A percentile compares a stretch with the other conserved stretches of the same genome.
These are phyloP conservation scores for Chondrus crispus DNA, from an alignment of 23 red algal species.

Conservation along the genomic window DNA sequence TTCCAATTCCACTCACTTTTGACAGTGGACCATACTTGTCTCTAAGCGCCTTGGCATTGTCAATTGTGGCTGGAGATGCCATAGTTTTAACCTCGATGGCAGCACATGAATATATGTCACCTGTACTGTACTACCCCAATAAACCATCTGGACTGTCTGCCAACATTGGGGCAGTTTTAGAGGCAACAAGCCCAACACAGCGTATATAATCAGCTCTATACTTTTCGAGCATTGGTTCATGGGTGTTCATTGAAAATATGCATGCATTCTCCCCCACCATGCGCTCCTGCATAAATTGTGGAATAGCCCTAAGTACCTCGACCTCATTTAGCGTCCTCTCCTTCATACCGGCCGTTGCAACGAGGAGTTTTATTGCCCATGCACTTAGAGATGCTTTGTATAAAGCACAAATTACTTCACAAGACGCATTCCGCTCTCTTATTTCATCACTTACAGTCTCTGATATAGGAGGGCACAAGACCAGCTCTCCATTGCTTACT, in stretches of 20 bases:
- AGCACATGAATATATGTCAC: too few species aligned
- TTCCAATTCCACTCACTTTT: background rate
- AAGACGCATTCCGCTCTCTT: too few species aligned
- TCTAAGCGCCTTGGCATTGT: background rate
- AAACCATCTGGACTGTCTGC: constrained; percentile 15
- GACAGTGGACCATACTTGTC: background rate
- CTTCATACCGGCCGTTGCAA: constrained; percentile 3
- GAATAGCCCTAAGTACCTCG: background rate
- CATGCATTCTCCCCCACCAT: too few species aligned
- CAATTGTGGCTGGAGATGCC: background rate
- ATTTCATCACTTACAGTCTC: too few species aligned
- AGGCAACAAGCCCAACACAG: background rate
- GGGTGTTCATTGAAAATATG: too few species aligned
- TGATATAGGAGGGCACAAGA: too few species aligned
- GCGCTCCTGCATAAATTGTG: background rate
- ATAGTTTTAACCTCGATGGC: constrained; percentile 22
- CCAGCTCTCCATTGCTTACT: too few species aligned
- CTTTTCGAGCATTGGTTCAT: too few species aligned
- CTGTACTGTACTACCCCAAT: too few species aligned
- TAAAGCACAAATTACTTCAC: too few species aligned
- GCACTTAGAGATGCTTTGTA: background rate
- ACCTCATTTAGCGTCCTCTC: background rate
- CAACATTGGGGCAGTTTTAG: background rate
- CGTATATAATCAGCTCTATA: background rate
- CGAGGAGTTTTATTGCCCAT: constrained; percentile 17